These are phyloP conservation scores for Colletotrichum trifolii DNA, from an alignment of 2,329 filamentous ascomycete species.

Conservation along the genomic window DNA sequence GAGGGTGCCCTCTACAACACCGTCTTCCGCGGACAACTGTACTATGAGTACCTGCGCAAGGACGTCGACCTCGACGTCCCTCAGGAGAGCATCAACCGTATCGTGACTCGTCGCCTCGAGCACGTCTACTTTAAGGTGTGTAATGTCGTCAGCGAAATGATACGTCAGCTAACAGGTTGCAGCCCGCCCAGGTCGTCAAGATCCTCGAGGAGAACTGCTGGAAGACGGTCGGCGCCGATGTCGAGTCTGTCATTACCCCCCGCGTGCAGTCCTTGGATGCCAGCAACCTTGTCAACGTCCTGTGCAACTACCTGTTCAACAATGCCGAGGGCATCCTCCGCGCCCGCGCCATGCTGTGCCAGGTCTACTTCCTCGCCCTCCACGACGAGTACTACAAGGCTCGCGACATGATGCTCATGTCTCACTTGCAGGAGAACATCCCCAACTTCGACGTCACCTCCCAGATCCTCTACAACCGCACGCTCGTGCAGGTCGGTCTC, in stretches of 20 bases:
- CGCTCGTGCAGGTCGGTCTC: slow-evolving; percentile 95
- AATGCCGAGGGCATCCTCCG: slow-evolving; percentile 96
- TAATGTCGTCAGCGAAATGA: not conserved
- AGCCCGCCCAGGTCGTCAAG: slow-evolving; percentile 90
- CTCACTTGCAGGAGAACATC: slow-evolving; percentile 97
- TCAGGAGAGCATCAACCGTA: slow-evolving; percentile 90
- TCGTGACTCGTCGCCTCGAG: slow-evolving; percentile 93
- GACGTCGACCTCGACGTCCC: slow-evolving; percentile 76
- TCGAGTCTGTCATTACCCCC: slow-evolving; percentile 85
- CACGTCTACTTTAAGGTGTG: slow-evolving; percentile 97
- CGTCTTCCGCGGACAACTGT: slow-evolving; percentile 88
- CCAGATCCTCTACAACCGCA: slow-evolving; percentile 98
- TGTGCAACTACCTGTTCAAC: slow-evolving; percentile 95
- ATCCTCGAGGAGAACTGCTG: slow-evolving; percentile 95
- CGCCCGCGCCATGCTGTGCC: slow-evolving; percentile 95
- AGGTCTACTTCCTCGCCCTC: slow-evolving; percentile 97
- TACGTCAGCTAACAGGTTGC: slow-evolving; percentile 38
- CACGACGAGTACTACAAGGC: slow-evolving; percentile 99
- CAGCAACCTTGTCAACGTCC: slow-evolving; percentile 79
- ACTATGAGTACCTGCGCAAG: slow-evolving; percentile 84
- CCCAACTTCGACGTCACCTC: slow-evolving; percentile 95
- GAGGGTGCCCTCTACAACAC: slow-evolving; percentile 92
- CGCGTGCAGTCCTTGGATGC: slow-evolving; percentile 76
- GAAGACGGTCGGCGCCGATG: slow-evolving; percentile 77
- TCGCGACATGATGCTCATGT: slow-evolving; percentile 99